Base-by-base conservation (phyloP, 257 asterid genomes). In the Cruciata laevipes region DNA sequence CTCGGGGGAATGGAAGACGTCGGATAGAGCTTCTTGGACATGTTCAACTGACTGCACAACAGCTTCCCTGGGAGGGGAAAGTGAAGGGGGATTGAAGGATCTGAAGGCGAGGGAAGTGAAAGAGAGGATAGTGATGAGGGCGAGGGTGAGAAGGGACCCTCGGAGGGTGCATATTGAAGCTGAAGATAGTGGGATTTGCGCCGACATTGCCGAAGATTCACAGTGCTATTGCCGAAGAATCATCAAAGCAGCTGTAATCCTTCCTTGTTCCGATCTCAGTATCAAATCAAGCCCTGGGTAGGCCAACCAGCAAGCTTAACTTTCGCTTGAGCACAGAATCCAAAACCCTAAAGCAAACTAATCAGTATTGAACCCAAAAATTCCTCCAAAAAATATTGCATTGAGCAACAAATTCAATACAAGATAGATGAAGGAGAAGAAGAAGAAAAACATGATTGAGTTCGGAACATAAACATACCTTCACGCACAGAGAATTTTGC, bases 141-240 rank as follows among this genome's bases (percentile, higher is more conserved):
- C 86, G 32, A 93, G 90, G 25, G 95, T 78, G 53, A 86, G 82
- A 60, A 92, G 81, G 56, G 94, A 89, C 79, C 94, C 78, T 66
- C 83, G 87, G 71, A 90, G 84, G 67, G 84, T 80, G 76, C 83
- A 87, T 67, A 59, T 7, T 63, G 77, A 70, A 64, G 84, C 63
- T 68, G 84, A 62, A 33, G 76, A 61, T 0, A 31, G 61, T 66
- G 78, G 77, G 33, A 80, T 65, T 64, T 74, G 89, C 79, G 96
- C 89, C 89, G 85, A 89, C 98, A 91, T 91, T 76, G 76, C 84
- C 78, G 56, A 71, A 27, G 70, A 31, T 61, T 49, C n/a, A n/a
- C 17, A 53, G 53, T 25, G 51, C 30, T 55, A 21, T n/a, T 64
- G 44, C 47, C 27, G 33, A 40, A 24, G 31, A n/a, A 7, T 51